phyloP scores from a whole-genome alignment of 306 rosid genomes.

The Prunus mume region DNA sequence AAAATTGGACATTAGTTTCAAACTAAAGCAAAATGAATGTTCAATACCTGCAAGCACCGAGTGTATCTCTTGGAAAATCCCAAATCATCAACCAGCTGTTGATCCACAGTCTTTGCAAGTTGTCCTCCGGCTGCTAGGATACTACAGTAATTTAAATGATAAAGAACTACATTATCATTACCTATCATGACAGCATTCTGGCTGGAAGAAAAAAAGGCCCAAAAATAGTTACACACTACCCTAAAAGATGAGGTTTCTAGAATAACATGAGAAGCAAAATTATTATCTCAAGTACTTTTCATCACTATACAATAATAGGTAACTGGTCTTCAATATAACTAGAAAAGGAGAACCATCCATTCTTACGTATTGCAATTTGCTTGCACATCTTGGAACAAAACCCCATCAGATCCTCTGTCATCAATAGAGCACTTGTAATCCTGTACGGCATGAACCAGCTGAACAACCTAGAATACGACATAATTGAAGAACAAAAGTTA shows the following conservation, averaged over 20 bases:
- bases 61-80: slow-evolving; percentile 30
- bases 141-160: slow-evolving; percentile 19
- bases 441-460: slow-evolving; percentile 32
- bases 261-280: background rate
- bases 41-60: slow-evolving; percentile 30
- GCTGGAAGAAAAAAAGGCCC: background rate
- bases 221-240: background rate
- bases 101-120: slow-evolving; percentile 21
- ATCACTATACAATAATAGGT: background rate
- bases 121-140: slow-evolving; percentile 20
- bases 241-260: background rate
- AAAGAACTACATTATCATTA: background rate
- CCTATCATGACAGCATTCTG: background rate
- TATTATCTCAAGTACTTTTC: background rate
- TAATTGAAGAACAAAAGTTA: slow-evolving; percentile 4
- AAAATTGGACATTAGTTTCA: background rate
- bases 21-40: slow-evolving; percentile 1
- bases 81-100: slow-evolving; percentile 14
- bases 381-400: slow-evolving; percentile 4
- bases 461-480: slow-evolving; percentile 21
- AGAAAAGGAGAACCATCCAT: background rate
- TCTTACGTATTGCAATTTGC: slow-evolving; percentile 25
- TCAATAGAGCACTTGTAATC: slow-evolving; percentile 15
- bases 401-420: slow-evolving; percentile 13
- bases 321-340: background rate